Base-by-base conservation (phyloP, 139 green algal species). In the Trebouxia sp. region DNA sequence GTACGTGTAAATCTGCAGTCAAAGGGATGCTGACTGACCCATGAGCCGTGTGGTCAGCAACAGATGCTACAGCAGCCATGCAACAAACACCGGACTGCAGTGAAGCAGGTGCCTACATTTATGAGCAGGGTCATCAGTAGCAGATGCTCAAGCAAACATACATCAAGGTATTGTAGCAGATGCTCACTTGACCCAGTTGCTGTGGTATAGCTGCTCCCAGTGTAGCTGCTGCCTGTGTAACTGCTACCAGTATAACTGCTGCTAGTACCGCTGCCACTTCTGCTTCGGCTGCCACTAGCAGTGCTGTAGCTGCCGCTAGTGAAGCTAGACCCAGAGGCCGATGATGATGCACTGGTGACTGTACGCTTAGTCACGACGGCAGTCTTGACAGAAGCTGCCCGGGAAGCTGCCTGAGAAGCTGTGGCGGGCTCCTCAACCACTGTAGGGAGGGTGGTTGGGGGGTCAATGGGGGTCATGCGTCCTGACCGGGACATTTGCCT, bases 241-340 rank as follows among this genome's bases (percentile, higher is more conserved):
- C 62, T 70, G 32, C 62, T 70, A 10, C 62, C 62, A 45, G 30
- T 70, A 32, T 42, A 42, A 39, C 62, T 70, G 62, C 62, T 70
- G 32, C 62, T 15, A 22, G 32, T 70, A 32, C 62, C 62, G 10
- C 32, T 43, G 35, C 62, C 62, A 43, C 32, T 72, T 22, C n/a
- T 35, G n/a, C n/a, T 72, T 6, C 37, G 26, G 35, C 22, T 65
- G 7, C 62, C 37, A 37, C 58, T 42, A 20, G 14, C 28, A 26
- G 32, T 35, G 20, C 32, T 72, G 35, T 72, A 72, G 20, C 62
- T 72, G 20, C 28, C 10, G 55, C 24, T 30, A 37, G 55, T 65
- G 55, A 37, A 37, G 24, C 55, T 37, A 32, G 26, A 37, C 11
- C 55, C 55, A 65, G 55, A 37, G 2, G 14, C 32, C 42, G n/a